Evolutionary conservation across 2,329 filamentous ascomycete species (phyloP), one percentile per base, ranked within the genome.

Genomic region (Fusarium bulbicola): DNA sequence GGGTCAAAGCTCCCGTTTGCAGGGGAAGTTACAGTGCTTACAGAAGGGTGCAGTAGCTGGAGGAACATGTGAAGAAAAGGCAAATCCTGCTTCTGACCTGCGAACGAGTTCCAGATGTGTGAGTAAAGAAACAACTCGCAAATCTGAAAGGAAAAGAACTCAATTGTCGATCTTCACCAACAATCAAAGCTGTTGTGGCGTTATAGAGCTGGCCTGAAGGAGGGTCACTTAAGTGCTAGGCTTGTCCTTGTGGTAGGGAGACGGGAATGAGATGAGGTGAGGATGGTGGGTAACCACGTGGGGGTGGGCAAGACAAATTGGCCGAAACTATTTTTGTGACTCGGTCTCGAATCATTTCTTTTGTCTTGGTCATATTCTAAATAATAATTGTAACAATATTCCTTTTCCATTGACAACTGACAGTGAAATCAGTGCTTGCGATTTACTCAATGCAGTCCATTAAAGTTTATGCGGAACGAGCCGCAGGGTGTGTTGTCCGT

Each of bases 301-400:
- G 71, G 71, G 71, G 70, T 39, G 49, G 52, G 39, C 32, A 36
- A 47, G 52, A 53, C n/a, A 57, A 74, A 61, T 68, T 61, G 36
- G 56, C 59, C 59, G 54, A 64, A 61, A 26, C 47, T 13, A 59
- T 69, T 39, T 36, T 39, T 28, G 26, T 43, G n/a, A 54, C 37
- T 53, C 24, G 42, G 30, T 32, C 56, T 56, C 67, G 53, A 69
- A 77, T 68, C 47, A 76, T 74, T 61, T 68, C 71, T 11, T 77
- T 75, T 70, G 64, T 78, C 62, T 79, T 76, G 77, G 77, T 77
- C 52, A 74, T 77, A 40, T 34, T 57, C 24, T 34, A 20, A 52
- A 3, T 24, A 21, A n/a, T 7, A n/a, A 8, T 54, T 20, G 7
- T 30, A n/a, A 18, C 26, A 28, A 20, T 18, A 6, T n/a, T 8